phyloP scores from a whole-genome alignment of 2,329 filamentous ascomycete genomes.

The Cladosporium cucumerinum region DNA sequence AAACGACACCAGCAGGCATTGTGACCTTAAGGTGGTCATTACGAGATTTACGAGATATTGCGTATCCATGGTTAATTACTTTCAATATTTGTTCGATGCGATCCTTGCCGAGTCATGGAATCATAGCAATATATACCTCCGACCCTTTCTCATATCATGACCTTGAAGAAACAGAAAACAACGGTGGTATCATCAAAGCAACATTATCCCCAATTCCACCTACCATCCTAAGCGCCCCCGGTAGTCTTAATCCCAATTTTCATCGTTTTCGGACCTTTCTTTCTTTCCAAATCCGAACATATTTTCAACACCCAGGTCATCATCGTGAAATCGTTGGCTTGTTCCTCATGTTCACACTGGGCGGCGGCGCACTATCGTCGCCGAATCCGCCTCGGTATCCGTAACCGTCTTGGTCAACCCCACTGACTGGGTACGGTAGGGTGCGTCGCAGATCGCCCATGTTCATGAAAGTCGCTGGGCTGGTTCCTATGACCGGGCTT shows the following conservation, averaged over 20 bases:
- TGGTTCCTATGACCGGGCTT: not conserved
- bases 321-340: conserved; percentile 56
- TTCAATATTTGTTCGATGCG: not conserved
- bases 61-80: not conserved
- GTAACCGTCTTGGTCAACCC: not conserved
- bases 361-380: conserved; percentile 55
- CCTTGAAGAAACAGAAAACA: not conserved
- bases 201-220: not conserved
- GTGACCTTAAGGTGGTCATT: not conserved
- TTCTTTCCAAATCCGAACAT: not conserved
- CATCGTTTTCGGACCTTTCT: not conserved
- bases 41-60: not conserved
- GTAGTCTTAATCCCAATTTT: not conserved
- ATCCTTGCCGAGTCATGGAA: not conserved
- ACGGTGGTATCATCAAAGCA: conserved; percentile 3
- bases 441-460: conserved; percentile 31
- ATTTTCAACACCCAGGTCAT: not conserved
- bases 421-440: conserved; percentile 73
- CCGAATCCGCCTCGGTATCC: conserved; percentile 50
- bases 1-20: not conserved
- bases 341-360: conserved; percentile 76
- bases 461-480: conserved; percentile 20
- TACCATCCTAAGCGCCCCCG: not conserved
- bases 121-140: not conserved
- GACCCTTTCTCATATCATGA: not conserved